Evolutionary conservation across 2,329 filamentous ascomycete species (phyloP).

Genomic region (Penicillium brasilianum): DNA sequence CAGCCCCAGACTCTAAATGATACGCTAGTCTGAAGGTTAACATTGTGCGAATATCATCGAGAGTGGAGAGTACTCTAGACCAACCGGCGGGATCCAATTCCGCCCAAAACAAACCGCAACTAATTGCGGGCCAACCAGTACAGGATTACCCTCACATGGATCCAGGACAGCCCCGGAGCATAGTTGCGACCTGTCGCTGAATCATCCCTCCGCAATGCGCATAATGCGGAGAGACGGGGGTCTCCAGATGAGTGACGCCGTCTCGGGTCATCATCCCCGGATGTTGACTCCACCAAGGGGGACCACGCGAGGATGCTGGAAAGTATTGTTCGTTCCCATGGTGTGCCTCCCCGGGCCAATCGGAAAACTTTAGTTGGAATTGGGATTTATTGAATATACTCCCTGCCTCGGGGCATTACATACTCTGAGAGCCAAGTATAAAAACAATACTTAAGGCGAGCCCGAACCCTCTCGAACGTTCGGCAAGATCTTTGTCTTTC

Average conservation of each 20-base stretch:
- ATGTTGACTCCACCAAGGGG: constrained; percentile 31
- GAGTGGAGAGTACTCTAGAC: not conserved
- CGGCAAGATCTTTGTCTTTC: not conserved
- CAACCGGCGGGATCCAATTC: constrained; percentile 10
- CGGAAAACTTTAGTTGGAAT: constrained; percentile 16
- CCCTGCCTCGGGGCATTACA: not conserved
- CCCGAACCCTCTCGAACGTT: not conserved
- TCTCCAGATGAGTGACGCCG: constrained; percentile 22
- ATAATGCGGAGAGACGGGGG: constrained; percentile 12
- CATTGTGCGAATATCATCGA: not conserved
- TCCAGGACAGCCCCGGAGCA: constrained; percentile 14
- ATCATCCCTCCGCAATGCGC: not conserved
- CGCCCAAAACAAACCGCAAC: not conserved
- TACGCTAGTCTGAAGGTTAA: not conserved
- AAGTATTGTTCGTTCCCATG: constrained; percentile 17
- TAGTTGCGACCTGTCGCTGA: constrained; percentile 24
- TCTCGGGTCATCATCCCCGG: constrained; percentile 30
- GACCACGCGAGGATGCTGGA: constrained; percentile 19
- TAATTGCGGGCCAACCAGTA: constrained; percentile 1
- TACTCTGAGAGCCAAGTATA: not conserved
- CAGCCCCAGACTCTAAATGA: not conserved
- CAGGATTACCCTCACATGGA: not conserved
- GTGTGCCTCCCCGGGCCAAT: constrained; percentile 25
- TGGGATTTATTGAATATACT: not conserved
- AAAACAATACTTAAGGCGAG: not conserved